Conservation (phyloP, 75 land plant genomes). For the Pinus tabuliformis region DNA sequence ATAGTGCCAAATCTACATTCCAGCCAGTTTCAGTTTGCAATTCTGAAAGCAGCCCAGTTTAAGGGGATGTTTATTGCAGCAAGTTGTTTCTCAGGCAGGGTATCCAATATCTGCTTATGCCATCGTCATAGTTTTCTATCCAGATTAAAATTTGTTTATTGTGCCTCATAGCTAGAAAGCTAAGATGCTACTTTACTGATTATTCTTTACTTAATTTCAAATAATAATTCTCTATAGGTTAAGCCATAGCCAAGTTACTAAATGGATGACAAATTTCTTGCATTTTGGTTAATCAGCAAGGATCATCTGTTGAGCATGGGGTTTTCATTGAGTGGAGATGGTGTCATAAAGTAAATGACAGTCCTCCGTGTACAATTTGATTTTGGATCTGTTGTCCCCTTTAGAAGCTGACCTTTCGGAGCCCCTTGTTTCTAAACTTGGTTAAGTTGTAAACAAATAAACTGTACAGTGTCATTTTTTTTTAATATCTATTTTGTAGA, state of each 20-base stretch:
- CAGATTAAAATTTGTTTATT: slow-evolving; percentile 5
- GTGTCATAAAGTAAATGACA: slow-evolving; percentile 6
- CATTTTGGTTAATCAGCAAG: slow-evolving; percentile 7
- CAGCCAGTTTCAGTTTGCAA: background rate
- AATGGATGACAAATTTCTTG: slow-evolving; percentile 4
- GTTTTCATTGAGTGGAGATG: slow-evolving; percentile 8
- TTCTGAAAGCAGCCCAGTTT: background rate
- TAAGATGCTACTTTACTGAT: slow-evolving; percentile 5
- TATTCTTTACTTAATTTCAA: slow-evolving; percentile 5
- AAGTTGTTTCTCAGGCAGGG: slow-evolving; percentile 8
- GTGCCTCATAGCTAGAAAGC: background rate
- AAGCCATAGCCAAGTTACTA: background rate
- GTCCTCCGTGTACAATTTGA: background rate
- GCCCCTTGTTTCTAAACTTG: slow-evolving; percentile 4
- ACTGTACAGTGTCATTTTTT: slow-evolving; percentile 3
- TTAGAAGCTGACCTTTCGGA: slow-evolving; percentile 2
- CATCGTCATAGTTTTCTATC: background rate
- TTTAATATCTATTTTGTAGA: background rate
- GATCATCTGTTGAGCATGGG: slow-evolving; percentile 8
- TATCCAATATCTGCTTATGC: background rate
- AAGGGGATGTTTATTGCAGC: background rate
- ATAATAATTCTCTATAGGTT: slow-evolving; percentile 7
- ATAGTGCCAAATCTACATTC: no score
- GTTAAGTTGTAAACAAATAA: background rate
- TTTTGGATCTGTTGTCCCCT: background rate